Conservation (phyloP, 805 yeast species). For the Ogataea nonfermentans region DNA sequence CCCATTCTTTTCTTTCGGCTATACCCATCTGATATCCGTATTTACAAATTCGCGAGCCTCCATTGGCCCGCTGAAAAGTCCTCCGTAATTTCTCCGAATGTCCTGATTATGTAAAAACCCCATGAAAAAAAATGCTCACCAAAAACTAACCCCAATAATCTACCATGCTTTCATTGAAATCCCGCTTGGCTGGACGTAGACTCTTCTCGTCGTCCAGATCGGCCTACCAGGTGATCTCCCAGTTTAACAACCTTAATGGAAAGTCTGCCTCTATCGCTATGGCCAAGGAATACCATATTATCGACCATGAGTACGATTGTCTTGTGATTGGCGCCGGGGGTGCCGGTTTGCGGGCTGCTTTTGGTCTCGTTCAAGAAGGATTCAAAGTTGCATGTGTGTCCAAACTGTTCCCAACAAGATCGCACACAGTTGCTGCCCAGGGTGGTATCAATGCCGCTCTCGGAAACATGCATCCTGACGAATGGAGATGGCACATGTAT, state of each 20-base stretch:
- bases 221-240: slow-evolving; percentile 34
- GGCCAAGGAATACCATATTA: slow-evolving; percentile 77
- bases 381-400: slow-evolving; percentile 97
- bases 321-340: slow-evolving; percentile 99
- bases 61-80: slow-evolving; percentile 13
- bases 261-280: slow-evolving; percentile 53
- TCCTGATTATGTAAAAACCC: slow-evolving; percentile 10
- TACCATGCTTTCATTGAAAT: slow-evolving; percentile 13
- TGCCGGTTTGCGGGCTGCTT: slow-evolving; percentile 98
- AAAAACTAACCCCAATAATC: slow-evolving; percentile 20
- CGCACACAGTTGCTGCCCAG: slow-evolving; percentile 98
- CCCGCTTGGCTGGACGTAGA: slow-evolving; percentile 20
- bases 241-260: slow-evolving; percentile 43
- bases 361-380: slow-evolving; percentile 95
- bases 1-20: slow-evolving; percentile 4
- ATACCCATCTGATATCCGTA: slow-evolving; percentile 6
- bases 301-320: slow-evolving; percentile 98
- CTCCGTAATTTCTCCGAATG: slow-evolving; percentile 18
- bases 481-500: slow-evolving; percentile 99
- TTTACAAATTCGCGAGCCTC: slow-evolving; percentile 13
- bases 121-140: slow-evolving; percentile 23
- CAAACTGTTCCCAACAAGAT: slow-evolving; percentile 95
- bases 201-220: slow-evolving; percentile 31
- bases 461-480: slow-evolving; percentile 97
- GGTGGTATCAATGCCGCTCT: slow-evolving; percentile 99